Percentiles rank a stretch among this genome's conserved stretches.
phyloP scores from a whole-genome alignment of 352 stramenopile genomes.

The Phytopythium aichiense region DNA sequence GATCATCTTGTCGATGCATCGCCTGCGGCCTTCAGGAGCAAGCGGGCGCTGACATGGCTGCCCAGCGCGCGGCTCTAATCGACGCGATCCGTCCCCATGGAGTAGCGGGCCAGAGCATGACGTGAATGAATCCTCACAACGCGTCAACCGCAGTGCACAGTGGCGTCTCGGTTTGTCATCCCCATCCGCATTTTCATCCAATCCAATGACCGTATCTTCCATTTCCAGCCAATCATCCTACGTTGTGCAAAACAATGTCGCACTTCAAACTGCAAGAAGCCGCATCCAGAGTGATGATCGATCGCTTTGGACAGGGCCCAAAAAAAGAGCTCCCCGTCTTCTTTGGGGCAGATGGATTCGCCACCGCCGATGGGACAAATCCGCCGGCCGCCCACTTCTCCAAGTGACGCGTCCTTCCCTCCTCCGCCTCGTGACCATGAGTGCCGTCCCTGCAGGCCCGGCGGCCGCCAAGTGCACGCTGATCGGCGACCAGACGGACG shows the following conservation, averaged over 20 bases:
- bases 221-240: not conserved
- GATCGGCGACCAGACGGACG: conserved; percentile 63
- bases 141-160: not conserved
- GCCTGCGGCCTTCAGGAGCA: not conserved
- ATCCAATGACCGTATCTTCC: not conserved
- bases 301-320: not conserved
- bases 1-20: not conserved
- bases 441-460: not conserved
- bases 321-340: not conserved
- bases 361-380: not conserved
- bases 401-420: not conserved
- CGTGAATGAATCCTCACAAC: not conserved
- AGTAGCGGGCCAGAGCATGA: not conserved
- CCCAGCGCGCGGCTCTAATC: not conserved
- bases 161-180: not conserved
- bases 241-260: not conserved
- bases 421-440: not conserved
- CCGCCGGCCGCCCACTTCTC: not conserved
- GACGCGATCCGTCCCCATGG: not conserved
- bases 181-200: not conserved
- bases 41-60: not conserved
- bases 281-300: not conserved
- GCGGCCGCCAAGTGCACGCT: conserved; percentile 45
- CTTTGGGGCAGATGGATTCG: not conserved
- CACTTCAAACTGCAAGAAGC: conserved; percentile 3